These are phyloP conservation scores for Moniliophthora roreri DNA, from an alignment of 1,284 basidiomycete genomes.

Conservation along the genomic window DNA sequence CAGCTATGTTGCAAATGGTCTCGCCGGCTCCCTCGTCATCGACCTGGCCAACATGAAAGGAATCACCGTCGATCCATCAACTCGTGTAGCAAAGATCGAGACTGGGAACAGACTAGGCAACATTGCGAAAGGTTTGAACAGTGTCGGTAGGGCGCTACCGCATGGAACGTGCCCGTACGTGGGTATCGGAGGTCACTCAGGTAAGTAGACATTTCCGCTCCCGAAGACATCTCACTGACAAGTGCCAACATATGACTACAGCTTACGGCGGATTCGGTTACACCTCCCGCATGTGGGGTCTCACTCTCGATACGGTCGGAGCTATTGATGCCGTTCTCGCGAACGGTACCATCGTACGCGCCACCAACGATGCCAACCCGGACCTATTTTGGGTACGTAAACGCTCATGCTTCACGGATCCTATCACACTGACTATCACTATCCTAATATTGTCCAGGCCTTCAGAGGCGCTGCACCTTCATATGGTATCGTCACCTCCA, in stretches of 20 bases:
- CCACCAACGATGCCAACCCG: conserved; percentile 24
- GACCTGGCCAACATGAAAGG: conserved; percentile 22
- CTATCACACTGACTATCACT: not conserved
- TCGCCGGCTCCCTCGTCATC: conserved; percentile 26
- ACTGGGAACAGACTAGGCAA: conserved; percentile 27
- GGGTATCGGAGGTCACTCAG: conserved; percentile 25
- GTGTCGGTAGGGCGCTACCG: conserved; percentile 27
- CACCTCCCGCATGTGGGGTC: conserved; percentile 29
- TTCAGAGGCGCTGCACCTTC: conserved; percentile 32
- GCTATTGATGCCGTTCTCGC: conserved; percentile 32
- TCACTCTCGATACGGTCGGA: conserved; percentile 30
- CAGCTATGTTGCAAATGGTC: conserved; percentile 26
- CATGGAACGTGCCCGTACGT: conserved; percentile 31
- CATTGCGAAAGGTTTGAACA: conserved; percentile 24
- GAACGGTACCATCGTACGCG: conserved; percentile 31
- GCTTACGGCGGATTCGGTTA: conserved; percentile 32
- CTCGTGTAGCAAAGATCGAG: conserved; percentile 15
- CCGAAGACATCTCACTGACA: too few species aligned
- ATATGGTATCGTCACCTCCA: conserved; percentile 31
- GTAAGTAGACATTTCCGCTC: not conserved
- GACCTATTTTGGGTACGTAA: conserved; percentile 32
- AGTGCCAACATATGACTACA: too few species aligned
- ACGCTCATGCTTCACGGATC: not conserved
- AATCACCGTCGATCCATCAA: conserved; percentile 18
- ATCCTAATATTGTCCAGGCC: too few species aligned